phyloP scores from a whole-genome alignment of 495 filamentous ascomycete genomes.

The Hyaloscypha variabilis region DNA sequence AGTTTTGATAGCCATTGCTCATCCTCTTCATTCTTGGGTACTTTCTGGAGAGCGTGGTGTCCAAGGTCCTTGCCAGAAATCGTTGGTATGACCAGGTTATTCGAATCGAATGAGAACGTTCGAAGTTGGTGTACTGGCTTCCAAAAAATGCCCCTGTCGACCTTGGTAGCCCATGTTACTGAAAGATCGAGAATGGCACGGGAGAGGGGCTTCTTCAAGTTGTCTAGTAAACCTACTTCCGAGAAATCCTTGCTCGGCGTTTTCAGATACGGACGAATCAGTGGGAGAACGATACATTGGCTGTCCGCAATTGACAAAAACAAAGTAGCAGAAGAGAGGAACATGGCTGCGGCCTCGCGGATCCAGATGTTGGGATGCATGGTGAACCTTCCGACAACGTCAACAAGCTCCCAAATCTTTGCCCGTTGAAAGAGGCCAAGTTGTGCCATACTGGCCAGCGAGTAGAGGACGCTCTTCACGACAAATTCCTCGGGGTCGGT shows the following conservation, averaged over 20 bases:
- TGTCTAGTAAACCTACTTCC: constrained; percentile 75
- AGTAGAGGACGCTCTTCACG: constrained; percentile 85
- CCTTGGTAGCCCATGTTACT: constrained; percentile 80
- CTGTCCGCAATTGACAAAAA: constrained; percentile 82
- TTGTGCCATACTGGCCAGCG: constrained; percentile 86
- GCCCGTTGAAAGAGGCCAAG: constrained; percentile 84
- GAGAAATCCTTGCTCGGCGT: constrained; percentile 62
- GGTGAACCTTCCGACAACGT: constrained; percentile 78
- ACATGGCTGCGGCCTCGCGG: constrained; percentile 81
- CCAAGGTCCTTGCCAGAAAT: constrained; percentile 46
- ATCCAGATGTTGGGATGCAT: constrained; percentile 97
- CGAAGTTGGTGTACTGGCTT: constrained; percentile 66
- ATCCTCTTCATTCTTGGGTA: constrained; percentile 87
- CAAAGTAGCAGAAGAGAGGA: constrained; percentile 74
- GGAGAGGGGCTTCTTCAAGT: constrained; percentile 81
- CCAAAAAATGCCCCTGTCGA: constrained; percentile 85
- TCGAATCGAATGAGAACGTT: constrained; percentile 65
- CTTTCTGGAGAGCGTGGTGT: constrained; percentile 46
- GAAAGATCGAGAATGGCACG: constrained; percentile 82
- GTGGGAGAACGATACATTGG: constrained; percentile 77
- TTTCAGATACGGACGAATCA: constrained; percentile 83
- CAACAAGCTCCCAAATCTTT: constrained; percentile 84
- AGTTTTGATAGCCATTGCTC: constrained; percentile 90
- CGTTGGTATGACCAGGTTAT: constrained; percentile 44
- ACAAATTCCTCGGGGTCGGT: constrained; percentile 96